Base-by-base conservation (phyloP, 1,284 basidiomycete species). In the Coniophora puteana region DNA sequence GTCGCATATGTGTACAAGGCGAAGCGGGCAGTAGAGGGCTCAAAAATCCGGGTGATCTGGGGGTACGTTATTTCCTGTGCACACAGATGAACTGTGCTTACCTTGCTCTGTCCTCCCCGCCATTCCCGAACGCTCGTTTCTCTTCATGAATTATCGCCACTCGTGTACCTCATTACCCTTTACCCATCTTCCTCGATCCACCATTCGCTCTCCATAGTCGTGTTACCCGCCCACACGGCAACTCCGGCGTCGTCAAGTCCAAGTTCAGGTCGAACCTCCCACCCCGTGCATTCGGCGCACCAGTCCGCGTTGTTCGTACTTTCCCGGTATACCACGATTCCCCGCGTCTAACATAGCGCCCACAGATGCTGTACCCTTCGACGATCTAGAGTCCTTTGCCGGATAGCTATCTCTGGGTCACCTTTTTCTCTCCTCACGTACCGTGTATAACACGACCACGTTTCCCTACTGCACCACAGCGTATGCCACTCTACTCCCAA, bases 241-340 rank as follows among this genome's bases (percentile, higher is more conserved):
- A 85, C 74, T 90, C 84, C 53, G 96, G 95, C 63, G 93, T 93
- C 58, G 95, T 98, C 62, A 95, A 95, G 73, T 85, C 89, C 73
- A 97, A 98, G 80, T 99, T 99, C 84, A 77, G 78, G 55, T 81
- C 83, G 62, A 99, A 99, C 82, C 87, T 99, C 58, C 95, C 96
- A 55, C 90, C 96, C 51, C 87, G 89, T 62, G 83, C 90, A 48
- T 98, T 99, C 68, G 94, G 95, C 69, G 93, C 93, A 47, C 82
- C 81, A 61, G 89, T 94, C 69, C 88, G 95, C 66, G 78, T 99
- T 69, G 92, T 98, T 69, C 62, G 86, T 76, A 11, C 6, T 27
- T 12, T 34, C 29, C 12, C 7, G 10, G 10, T n/a, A n/a, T 36
- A 18, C 11, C 16, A 38, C 18, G 8, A 25, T 40, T 27, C 26